Conservation (phyloP, 1,139 yeast species). For the Yamadazyma dendronema region DNA sequence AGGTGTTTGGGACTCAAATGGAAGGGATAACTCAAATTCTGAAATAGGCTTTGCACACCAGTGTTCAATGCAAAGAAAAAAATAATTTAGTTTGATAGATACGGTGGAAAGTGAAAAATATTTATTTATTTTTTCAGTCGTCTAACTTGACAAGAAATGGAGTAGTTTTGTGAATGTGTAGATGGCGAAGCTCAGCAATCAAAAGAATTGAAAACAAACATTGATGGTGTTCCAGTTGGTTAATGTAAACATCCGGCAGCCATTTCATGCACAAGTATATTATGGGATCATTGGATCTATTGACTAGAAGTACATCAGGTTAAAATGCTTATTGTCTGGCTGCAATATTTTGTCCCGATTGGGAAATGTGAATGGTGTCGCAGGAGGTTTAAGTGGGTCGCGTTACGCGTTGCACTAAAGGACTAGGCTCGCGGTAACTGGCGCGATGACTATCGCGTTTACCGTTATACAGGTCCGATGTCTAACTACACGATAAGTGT, state of each 20-base stretch:
- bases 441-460: too few relatives aligned
- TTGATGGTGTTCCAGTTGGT: background rate
- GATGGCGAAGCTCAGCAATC: too few relatives aligned
- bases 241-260: background rate
- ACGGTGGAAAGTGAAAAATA: background rate
- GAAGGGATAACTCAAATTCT: constrained; percentile 1
- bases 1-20: background rate
- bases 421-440: constrained; percentile 1
- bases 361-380: constrained; percentile 10
- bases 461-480: too few relatives aligned
- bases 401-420: constrained; percentile 7
- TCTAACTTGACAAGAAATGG: background rate
- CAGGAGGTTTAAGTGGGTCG: too few relatives aligned
- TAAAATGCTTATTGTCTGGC: background rate
- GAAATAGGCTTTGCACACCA: constrained; percentile 1
- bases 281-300: background rate
- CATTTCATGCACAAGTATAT: background rate
- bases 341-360: constrained; percentile 8
- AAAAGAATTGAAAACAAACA: background rate
- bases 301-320: background rate
- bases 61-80: background rate
- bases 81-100: background rate
- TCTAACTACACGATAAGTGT: too few relatives aligned
- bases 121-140: background rate
- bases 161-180: background rate